These are phyloP conservation scores for Inga leiocalycina DNA, from an alignment of 306 rosid species.

Conservation along the genomic window DNA sequence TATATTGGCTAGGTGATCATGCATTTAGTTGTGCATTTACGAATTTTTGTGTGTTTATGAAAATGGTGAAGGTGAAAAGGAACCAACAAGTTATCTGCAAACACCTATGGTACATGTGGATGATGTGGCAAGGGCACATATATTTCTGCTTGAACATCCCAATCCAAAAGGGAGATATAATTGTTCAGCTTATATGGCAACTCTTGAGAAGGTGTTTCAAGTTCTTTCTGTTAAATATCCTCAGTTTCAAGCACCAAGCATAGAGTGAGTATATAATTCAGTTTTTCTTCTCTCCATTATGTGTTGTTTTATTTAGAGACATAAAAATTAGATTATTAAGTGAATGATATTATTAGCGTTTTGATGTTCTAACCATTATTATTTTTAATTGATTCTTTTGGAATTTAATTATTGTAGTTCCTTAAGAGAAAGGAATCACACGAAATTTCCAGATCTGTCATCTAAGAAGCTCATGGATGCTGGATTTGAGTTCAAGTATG, in stretches of 20 bases:
- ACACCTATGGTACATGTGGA: constrained; percentile 3
- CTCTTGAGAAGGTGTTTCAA: background rate
- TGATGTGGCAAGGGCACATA: background rate
- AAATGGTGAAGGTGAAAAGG: background rate
- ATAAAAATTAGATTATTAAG: background rate
- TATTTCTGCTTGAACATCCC: background rate
- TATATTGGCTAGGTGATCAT: too few species aligned
- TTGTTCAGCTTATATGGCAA: background rate
- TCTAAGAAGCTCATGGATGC: background rate
- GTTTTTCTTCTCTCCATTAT: background rate
- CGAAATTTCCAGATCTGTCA: background rate
- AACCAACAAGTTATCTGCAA: background rate
- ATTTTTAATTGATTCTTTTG: too few species aligned
- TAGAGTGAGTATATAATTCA: background rate
- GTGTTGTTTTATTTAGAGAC: background rate
- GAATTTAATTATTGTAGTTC: background rate
- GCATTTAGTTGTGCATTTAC: background rate
- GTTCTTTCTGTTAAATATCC: background rate
- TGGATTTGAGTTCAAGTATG: constrained; percentile 45
- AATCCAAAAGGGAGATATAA: background rate
- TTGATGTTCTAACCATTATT: background rate
- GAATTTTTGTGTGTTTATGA: background rate
- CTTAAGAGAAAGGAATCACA: background rate
- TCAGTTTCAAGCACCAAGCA: background rate
- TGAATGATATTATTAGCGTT: background rate